Base-by-base conservation (phyloP, 176 grass and related monocot species). In the Elaeis guineensis region DNA sequence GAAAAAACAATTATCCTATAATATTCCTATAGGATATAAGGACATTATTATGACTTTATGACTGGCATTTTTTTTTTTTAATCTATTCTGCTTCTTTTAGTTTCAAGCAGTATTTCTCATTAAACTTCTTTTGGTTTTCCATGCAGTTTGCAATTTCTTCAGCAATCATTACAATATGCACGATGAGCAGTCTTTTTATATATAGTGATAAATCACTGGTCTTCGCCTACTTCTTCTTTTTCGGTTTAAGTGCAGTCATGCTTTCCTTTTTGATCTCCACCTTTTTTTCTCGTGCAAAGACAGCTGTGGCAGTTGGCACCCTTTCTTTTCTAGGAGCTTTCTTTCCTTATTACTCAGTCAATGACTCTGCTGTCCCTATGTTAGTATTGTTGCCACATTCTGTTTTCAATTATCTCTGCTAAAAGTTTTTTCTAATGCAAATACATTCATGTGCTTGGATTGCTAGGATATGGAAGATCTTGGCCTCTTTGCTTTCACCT, bases 141-240 rank as follows among this genome's bases (percentile, higher is more conserved):
- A 49, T 81, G 65, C 65, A 81, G 78, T 81, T 81, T 75, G 78
- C 78, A 70, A 62, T 81, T 75, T 75, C 78, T 63, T 81, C 78
- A 70, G 78, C 78, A 52, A 75, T 81, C 55, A 81, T 75, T 26
- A 80, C 71, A 17, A 65, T 56, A 59, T 81, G 78, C 65, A 80
- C 78, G 24, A 75, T 81, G 78, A 70, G 57, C 57, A 81, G 63
- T 55, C 72, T 81, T 63, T 81, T 81, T 58, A 58, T 50, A 65
- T 81, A 81, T 35, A 81, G 78, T 63, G 78, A 81, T 50, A 81
- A 81, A 64, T 70, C 78, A 25, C 21, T 81, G 59, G 78, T 81
- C 57, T 81, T 81, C 35, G 24, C 26, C 17, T 81, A 81, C 61
- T 81, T 81, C 71, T 70, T 81, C 30, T 16, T 75, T 19, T 81